Conservation (phyloP, 805 yeast genomes). For the Kuraishia hungarica region DNA sequence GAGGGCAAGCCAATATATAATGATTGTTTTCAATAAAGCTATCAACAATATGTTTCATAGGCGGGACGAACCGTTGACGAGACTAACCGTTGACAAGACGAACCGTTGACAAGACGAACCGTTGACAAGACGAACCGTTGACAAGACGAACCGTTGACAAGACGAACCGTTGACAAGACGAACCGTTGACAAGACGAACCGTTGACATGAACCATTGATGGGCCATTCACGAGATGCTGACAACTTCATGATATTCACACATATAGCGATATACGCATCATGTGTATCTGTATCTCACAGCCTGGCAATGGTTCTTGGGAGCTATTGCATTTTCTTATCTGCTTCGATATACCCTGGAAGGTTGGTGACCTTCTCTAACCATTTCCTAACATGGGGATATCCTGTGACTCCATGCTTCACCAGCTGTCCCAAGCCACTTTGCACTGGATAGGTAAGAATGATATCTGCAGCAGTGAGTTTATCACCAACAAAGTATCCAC, state of each 20-base stretch:
- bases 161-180: too few species aligned
- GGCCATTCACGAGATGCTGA: neutral
- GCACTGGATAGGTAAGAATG: constrained; percentile 21
- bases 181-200: neutral
- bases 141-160: too few species aligned
- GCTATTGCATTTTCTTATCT: neutral
- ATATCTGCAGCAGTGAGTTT: constrained; percentile 51
- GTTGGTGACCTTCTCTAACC: neutral
- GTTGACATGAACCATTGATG: neutral
- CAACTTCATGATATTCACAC: neutral
- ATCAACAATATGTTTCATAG: too few species aligned
- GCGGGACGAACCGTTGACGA: too few species aligned
- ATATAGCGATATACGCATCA: neutral
- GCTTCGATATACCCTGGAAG: neutral
- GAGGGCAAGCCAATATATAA: too few species aligned
- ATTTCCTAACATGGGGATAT: neutral
- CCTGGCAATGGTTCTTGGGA: neutral
- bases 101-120: too few species aligned
- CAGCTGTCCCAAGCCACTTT: neutral
- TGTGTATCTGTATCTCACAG: too few species aligned
- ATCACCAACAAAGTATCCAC: constrained; percentile 37
- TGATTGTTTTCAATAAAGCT: too few species aligned
- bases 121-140: too few species aligned
- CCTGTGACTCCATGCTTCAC: neutral
- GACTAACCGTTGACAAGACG: too few species aligned